Evolutionary conservation across 2,329 filamentous ascomycete genomes (phyloP).

Genomic region (Neonectria neomacrospora): DNA sequence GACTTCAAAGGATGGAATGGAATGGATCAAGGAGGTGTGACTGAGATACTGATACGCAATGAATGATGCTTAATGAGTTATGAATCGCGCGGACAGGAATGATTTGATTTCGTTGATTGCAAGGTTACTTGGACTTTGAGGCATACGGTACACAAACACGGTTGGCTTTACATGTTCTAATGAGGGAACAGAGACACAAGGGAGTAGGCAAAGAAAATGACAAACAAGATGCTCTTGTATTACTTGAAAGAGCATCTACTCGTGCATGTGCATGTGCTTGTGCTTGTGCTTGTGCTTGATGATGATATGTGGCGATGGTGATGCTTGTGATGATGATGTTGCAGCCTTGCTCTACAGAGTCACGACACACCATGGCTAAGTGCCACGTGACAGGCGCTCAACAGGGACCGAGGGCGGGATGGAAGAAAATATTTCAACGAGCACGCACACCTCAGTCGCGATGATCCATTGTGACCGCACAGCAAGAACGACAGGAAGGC

Average conservation of each 20-base stretch:
- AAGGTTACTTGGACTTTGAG: background rate
- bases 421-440: background rate
- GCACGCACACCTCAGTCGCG: background rate
- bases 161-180: background rate
- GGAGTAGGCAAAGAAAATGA: background rate
- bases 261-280: background rate
- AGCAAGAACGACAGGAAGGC: background rate
- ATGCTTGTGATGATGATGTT: background rate
- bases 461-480: background rate
- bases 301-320: background rate
- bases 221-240: background rate
- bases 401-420: background rate
- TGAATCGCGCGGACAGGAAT: background rate
- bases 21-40: no score
- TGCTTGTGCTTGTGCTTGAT: background rate
- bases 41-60: no score
- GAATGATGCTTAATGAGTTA: no score
- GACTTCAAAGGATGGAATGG: background rate
- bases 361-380: no score
- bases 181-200: background rate
- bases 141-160: background rate
- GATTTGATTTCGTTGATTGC: background rate
- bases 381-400: background rate
- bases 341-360: background rate
- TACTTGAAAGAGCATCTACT: background rate